Conservation (phyloP, 371 early-diverging fungal species). For the Nosema muscidifuracis region DNA sequence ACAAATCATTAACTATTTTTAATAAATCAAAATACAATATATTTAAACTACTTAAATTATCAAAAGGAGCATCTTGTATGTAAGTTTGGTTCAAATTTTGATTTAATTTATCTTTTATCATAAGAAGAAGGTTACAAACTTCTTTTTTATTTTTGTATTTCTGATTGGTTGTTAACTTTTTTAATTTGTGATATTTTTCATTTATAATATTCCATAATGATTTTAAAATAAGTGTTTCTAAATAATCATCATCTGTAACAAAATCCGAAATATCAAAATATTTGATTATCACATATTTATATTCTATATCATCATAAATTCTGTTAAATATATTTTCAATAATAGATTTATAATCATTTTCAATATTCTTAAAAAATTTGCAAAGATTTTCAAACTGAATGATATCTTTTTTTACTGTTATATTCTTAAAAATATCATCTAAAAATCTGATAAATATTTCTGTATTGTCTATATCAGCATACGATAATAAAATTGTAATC, state of each 20-base stretch:
- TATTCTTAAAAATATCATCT: background rate
- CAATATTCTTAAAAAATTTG: conserved; percentile 13
- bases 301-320: background rate
- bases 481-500: background rate
- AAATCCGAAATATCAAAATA: conserved; percentile 17
- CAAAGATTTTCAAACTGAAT: background rate
- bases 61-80: background rate
- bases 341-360: conserved; percentile 13
- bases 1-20: background rate
- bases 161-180: background rate
- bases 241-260: background rate
- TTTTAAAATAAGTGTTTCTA: conserved; percentile 38
- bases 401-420: background rate
- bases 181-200: conserved; percentile 11
- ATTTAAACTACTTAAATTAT: background rate
- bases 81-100: background rate
- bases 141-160: background rate
- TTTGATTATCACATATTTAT: conserved; percentile 4
- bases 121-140: background rate
- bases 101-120: background rate
- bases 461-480: background rate
- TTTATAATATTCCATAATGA: conserved; percentile 31
- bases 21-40: background rate
- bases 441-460: conserved; percentile 1
- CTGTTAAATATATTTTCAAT: conserved; percentile 2